These are phyloP conservation scores for Medicago arabica DNA, from an alignment of 306 rosid species.

Conservation along the genomic window DNA sequence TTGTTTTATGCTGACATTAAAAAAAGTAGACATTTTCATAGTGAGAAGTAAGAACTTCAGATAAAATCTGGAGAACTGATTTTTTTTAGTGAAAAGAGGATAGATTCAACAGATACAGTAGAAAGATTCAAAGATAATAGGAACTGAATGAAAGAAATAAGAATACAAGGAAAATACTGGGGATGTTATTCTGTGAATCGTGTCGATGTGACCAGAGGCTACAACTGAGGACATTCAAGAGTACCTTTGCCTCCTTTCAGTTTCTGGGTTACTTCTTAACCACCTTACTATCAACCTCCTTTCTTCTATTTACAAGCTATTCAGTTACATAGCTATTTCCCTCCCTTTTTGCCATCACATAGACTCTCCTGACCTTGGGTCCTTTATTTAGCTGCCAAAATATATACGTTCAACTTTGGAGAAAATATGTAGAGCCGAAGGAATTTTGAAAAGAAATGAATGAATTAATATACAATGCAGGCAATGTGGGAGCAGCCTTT, in stretches of 20 bases:
- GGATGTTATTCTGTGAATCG: background rate
- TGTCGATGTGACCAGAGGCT: background rate
- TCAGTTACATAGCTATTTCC: background rate
- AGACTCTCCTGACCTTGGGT: background rate
- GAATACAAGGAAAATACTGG: background rate
- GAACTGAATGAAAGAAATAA: background rate
- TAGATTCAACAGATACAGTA: background rate
- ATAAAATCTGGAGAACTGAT: background rate
- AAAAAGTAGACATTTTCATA: slow-evolving; percentile 13
- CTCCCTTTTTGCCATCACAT: background rate
- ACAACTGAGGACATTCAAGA: background rate
- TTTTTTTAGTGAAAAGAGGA: background rate
- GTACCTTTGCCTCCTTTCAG: background rate
- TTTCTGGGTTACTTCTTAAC: background rate
- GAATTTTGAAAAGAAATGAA: slow-evolving; percentile 6
- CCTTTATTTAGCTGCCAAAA: background rate
- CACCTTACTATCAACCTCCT: background rate
- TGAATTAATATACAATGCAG: slow-evolving; percentile 1
- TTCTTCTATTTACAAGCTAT: slow-evolving; percentile 5
- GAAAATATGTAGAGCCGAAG: slow-evolving; percentile 2
- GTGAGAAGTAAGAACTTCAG: slow-evolving; percentile 7
- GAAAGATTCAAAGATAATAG: background rate
- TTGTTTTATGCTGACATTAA: slow-evolving; percentile 14
- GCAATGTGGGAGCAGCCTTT: background rate
- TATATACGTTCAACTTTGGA: background rate